Base-by-base conservation (phyloP, 2,329 filamentous ascomycete species). In the Venturia nashicola region DNA sequence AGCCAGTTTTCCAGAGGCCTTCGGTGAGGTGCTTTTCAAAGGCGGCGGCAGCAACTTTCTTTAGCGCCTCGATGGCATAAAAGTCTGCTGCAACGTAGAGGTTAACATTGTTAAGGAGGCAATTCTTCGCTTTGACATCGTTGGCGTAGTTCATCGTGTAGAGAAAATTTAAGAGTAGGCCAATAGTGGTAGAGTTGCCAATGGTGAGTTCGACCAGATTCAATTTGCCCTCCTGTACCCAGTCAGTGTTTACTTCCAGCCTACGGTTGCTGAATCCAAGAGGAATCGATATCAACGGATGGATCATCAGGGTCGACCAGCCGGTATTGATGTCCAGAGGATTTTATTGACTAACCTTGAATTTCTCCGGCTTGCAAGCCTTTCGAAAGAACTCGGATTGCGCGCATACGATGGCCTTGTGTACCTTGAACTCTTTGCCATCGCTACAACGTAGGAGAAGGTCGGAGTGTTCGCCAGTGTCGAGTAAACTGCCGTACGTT, bases 401-500 rank as follows among this genome's bases (percentile, higher is more conserved):
- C 14, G 36, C 57, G 36, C 6, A 69, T 18, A 68, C 40, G 32
- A 69, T 54, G 20, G 55, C 59, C 34, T 64, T 69, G 65, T 69
- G 67, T 3, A 68, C 67, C 6, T 65, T 64, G 63, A 66, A 66
- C 3, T 48, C 23, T 23, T 59, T 51, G 14, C 65, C 66, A 5
- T 64, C 59, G 27, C 11, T 34, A 55, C 68, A 68, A 11, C 11
- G 23, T 40, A 67, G 65, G 14, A 51, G 61, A 11, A 69, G 61
- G 57, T 68, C 68, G 18, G 67, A 65, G 59, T 64, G 63, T 16
- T 39, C 34, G 40, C 57, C 57, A 0, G 36, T 60, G 1, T 11
- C 34, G 20, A 60, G 57, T 3, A 60, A 34, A 16, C 27, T 60
- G 34, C 34, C 1, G 5, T 2, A 23, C 2, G 9, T 55, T 9